Base-by-base conservation (phyloP, 495 filamentous ascomycete species). In the Penicillium lividum region DNA sequence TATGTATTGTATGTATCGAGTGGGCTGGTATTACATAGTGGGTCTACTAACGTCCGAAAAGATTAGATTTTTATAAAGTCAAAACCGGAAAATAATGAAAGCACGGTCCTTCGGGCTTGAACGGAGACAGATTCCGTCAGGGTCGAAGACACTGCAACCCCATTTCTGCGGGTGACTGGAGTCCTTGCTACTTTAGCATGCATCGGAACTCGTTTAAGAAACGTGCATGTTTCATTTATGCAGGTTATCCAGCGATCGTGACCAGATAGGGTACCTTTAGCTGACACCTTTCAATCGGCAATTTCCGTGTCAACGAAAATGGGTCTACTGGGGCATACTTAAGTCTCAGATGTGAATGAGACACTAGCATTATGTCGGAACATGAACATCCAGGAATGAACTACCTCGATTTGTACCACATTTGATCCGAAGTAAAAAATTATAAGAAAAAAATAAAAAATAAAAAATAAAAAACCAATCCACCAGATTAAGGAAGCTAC, bases 21-120 rank as follows among this genome's bases (percentile, higher is more conserved):
- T 22, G 22, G 22, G 22, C 2, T 22, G 42, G 13, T 10, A 47
- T 9, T 11, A 48, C 46, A 49, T 5, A 4, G 46, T 49, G 46
- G 46, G 46, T 49, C 46, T 16, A 49, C 28, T 31, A 49, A 31
- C 13, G 6, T 27, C 27, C 5, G 1, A 40, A 15, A 13, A 40
- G 38, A 40, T 49, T 49, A 49, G 28, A 49, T 30, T 49, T 22
- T 49, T 31, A 7, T 30, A 15, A 28, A 13, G 46, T 28, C 4
- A 31, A 31, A 7, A 16, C 28, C 46, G 46, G 46, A 49, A 11
- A 49, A 31, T 30, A 49, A 30, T 49, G 7, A n/a, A 6, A 16
- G 49, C 49, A 38, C 38, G 38, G n/a, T 15, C 38, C 13, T 31
- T 49, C 46, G 53, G 53, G 42, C 22, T 46, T n/a, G 29, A 31